Base-by-base conservation (phyloP, 2,329 filamentous ascomycete genomes). In the Hyphodiscus sp. region DNA sequence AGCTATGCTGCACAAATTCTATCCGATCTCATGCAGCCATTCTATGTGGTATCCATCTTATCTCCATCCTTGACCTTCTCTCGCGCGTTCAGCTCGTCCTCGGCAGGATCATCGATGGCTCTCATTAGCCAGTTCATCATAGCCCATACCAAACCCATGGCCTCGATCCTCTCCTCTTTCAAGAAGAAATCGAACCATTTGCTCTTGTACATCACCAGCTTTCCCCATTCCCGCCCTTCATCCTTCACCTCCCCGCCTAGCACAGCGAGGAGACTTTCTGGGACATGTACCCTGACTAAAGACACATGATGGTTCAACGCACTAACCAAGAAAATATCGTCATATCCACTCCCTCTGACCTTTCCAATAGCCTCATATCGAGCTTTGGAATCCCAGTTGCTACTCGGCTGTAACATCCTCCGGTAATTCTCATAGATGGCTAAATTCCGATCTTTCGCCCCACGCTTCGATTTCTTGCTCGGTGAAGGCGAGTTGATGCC, bases 351-450 rank as follows among this genome's bases (percentile, higher is more conserved):
- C 1, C 75, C 76, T 1, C 61, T 61, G 11, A 67, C 65, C 57
- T 75, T 77, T 5, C 82, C 82, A 53, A 86, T 79, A 20, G 80
- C 74, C 56, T 73, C 68, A 63, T 85, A 85, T 33, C 74, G 72
- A 29, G 77, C 75, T 68, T 82, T 83, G 54, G 72, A 73, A 62
- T 86, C 82, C 82, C 82, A 86, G 20, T 74, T 77, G 7, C 74
- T 70, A 10, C 77, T 68, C 0, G 82, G 82, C 9, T 77, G 78
- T 1, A 79, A 74, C 45, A 85, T 72, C 74, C 81, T 83, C 53
- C 82, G 76, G 68, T 85, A 85, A 60, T 75, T 79, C 64, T 85
- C 82, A 64, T 85, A 85, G 46, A 83, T 81, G 55, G 79, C 76
- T 41, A 75, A 68, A 57, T 76, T 80, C 1, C 53, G 53, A 1